Evolutionary conservation across 2,329 filamentous ascomycete genomes (phyloP).

Genomic region (Aspergillus tubingensis): DNA sequence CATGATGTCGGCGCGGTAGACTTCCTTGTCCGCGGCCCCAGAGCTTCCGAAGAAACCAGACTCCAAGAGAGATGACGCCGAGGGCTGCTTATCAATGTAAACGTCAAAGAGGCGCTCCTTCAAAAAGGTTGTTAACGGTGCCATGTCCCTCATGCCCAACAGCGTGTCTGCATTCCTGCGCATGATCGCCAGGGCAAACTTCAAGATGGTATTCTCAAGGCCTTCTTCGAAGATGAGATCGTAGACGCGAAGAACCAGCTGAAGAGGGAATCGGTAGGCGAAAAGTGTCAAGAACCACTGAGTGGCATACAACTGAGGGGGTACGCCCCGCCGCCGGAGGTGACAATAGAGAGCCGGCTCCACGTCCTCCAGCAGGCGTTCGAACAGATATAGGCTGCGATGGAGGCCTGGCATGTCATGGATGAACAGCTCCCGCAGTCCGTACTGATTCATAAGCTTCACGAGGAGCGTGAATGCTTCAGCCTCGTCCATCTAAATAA

Average conservation of each 20-base stretch:
- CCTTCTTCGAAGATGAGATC: slow-evolving; percentile 94
- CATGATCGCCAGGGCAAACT: slow-evolving; percentile 94
- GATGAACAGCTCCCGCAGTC: slow-evolving; percentile 86
- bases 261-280: slow-evolving; percentile 93
- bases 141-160: slow-evolving; percentile 87
- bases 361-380: slow-evolving; percentile 86
- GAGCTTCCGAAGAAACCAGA: slow-evolving; percentile 97
- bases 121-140: slow-evolving; percentile 80
- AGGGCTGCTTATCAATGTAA: slow-evolving; percentile 93
- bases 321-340: slow-evolving; percentile 81
- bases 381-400: slow-evolving; percentile 90
- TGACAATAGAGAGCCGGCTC: slow-evolving; percentile 96
- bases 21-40: slow-evolving; percentile 85
- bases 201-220: slow-evolving; percentile 80
- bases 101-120: slow-evolving; percentile 95
- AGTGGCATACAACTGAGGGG: slow-evolving; percentile 90
- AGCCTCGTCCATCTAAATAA: slow-evolving; percentile 81
- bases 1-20: slow-evolving; percentile 91
- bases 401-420: slow-evolving; percentile 97
- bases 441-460: slow-evolving; percentile 94
- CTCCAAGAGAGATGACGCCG: slow-evolving; percentile 88
- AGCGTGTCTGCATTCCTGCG: slow-evolving; percentile 83
- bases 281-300: slow-evolving; percentile 99
- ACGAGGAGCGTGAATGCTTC: slow-evolving; percentile 94
- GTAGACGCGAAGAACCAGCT: slow-evolving; percentile 94